Evolutionary conservation across 768 basidiomycete species (phyloP).

Genomic region (Panellus pusillus): DNA sequence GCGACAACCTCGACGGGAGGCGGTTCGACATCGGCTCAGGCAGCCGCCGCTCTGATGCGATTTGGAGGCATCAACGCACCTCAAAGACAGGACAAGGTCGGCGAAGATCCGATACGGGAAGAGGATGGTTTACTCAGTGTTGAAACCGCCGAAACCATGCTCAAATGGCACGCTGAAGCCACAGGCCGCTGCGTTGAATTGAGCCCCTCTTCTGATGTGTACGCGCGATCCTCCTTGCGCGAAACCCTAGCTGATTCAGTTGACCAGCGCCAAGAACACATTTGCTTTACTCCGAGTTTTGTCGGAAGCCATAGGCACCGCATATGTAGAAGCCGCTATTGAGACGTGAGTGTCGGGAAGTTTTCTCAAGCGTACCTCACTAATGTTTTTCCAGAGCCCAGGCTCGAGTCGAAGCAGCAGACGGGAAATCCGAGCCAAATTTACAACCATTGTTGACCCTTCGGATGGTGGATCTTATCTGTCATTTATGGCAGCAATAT

Average conservation of each 20-base stretch:
- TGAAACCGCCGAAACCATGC: conserved; percentile 82
- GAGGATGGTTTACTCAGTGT: conserved; percentile 82
- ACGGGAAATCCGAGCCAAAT: conserved; percentile 79
- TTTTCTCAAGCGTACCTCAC: background rate
- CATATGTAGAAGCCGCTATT: conserved; percentile 88
- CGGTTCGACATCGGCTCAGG: conserved; percentile 72
- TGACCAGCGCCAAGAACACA: conserved; percentile 78
- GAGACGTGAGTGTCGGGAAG: conserved; percentile 69
- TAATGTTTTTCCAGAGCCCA: conserved; percentile 53
- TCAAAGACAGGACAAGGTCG: conserved; percentile 46
- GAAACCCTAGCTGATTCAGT: conserved; percentile 5
- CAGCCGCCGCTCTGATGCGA: conserved; percentile 86
- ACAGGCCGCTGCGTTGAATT: conserved; percentile 93
- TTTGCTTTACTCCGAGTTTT: conserved; percentile 80
- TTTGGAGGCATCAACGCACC: conserved; percentile 78
- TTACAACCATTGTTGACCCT: conserved; percentile 67
- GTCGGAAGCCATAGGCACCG: conserved; percentile 80
- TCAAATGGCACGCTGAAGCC: conserved; percentile 98
- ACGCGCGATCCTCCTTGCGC: conserved; percentile 31
- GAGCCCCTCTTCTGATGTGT: conserved; percentile 82
- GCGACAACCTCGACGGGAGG: conserved; percentile 61
- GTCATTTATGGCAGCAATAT: conserved; percentile 97
- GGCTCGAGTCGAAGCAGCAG: conserved; percentile 67
- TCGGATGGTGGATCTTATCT: conserved; percentile 77
- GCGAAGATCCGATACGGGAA: conserved; percentile 72